phyloP scores from a whole-genome alignment of 106 monocot genomes.

The Amphibolis antarctica region DNA sequence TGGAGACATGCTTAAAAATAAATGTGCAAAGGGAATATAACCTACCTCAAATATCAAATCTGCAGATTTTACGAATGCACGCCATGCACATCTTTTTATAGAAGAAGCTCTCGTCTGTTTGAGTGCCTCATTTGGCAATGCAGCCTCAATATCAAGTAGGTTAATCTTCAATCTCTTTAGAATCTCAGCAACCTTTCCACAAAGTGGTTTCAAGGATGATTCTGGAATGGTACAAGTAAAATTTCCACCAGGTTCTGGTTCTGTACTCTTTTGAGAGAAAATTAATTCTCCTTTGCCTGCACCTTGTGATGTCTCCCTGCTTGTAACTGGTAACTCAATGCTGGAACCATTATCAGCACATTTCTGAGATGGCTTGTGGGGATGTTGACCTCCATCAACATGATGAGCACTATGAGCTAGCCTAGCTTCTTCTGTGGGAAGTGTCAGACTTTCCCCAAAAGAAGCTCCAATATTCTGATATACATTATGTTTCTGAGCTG shows the following conservation, averaged over 20 bases:
- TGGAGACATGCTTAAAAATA: background rate
- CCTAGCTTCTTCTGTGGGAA: background rate
- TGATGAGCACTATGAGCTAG: background rate
- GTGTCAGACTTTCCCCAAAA: background rate
- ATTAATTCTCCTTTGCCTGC: constrained; percentile 6
- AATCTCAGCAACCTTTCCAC: constrained; percentile 50
- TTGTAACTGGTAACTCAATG: background rate
- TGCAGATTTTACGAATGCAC: constrained; percentile 76
- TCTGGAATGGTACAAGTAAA: constrained; percentile 39
- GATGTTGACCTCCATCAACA: background rate
- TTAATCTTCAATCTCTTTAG: constrained; percentile 63
- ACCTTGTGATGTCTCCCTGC: background rate
- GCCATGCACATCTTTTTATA: constrained; percentile 63
- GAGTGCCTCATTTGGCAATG: constrained; percentile 58
- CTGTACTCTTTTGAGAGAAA: constrained; percentile 7
- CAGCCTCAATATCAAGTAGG: constrained; percentile 90
- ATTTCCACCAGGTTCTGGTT: constrained; percentile 9
- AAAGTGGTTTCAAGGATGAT: constrained; percentile 49
- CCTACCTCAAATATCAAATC: constrained; percentile 73
- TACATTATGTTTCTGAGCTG: background rate
- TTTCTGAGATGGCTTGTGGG: constrained; percentile 5
- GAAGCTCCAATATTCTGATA: background rate
- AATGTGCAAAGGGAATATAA: background rate
- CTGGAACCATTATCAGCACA: constrained; percentile 8
- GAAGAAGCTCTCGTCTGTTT: constrained; percentile 31